Evolutionary conservation across 2,329 filamentous ascomycete genomes (phyloP).

Genomic region (Scedosporium boydii): DNA sequence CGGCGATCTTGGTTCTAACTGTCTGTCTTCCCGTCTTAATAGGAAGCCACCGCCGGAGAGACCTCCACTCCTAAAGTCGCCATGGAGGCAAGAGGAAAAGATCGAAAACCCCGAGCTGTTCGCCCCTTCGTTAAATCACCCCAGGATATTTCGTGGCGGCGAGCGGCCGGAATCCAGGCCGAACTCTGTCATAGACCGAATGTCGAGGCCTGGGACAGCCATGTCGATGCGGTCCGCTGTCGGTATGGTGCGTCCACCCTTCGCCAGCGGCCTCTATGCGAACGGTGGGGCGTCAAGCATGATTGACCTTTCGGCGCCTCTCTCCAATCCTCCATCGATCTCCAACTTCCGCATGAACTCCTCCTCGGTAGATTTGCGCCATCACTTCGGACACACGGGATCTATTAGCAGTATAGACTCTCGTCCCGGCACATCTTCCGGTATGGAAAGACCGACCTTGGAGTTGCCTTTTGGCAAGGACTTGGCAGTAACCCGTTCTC

Average conservation of each 20-base stretch:
- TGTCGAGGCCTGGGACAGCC: not conserved
- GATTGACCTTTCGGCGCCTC: not conserved
- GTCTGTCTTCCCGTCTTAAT: not conserved
- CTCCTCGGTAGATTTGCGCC: not conserved
- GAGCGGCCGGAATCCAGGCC: not conserved
- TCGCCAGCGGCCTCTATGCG: not conserved
- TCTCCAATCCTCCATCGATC: not conserved
- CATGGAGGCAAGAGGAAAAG: not conserved
- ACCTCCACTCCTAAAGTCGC: not conserved
- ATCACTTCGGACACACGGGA: not conserved
- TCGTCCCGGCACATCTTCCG: not conserved
- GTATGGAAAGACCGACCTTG: not conserved
- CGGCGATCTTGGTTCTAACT: no score
- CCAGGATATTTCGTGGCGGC: not conserved
- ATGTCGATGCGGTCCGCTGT: not conserved
- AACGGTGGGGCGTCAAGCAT: not conserved
- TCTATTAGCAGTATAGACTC: not conserved
- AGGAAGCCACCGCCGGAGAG: not conserved
- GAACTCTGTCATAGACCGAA: not conserved
- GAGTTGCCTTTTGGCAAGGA: not conserved
- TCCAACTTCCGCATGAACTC: not conserved
- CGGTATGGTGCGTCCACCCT: not conserved
- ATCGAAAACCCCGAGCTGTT: not conserved
- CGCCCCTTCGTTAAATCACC: not conserved
- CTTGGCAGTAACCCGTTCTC: not conserved